Evolutionary conservation across 306 rosid genomes (phyloP), one percentile per base, ranked within the genome.

Genomic region (Senna siamea): DNA sequence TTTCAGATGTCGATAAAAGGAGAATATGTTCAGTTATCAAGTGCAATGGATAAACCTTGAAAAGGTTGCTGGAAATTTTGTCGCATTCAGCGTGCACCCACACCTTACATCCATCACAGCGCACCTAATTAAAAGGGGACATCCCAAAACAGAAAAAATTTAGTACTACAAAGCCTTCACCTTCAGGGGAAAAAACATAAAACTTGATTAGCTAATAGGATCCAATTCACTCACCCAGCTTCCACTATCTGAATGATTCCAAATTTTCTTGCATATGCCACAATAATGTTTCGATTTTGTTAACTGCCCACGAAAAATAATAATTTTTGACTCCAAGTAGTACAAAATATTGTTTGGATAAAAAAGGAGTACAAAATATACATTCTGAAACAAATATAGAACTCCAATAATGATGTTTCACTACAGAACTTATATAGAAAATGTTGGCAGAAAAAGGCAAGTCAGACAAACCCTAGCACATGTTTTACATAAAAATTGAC

Each of bases 41-140:
- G 64, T 41, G 63, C 41, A 56, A 52, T 4, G 52, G 73, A 80
- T 65, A 81, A 61, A 95, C 99, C 99, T 92, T 92, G 70, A 90
- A 90, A 61, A 66, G 89, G 73, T 86, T 87, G 79, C 88, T 86
- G 75, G 95, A 86, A 86, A 92, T 90, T 83, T 87, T 87, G 89
- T 90, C 99, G 9, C 99, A 95, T 79, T 87, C 99, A 1, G 98
- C 97, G 9, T 95, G 99, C 81, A 95, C 99, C 99, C 99, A 95
- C 57, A 92, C 98, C 80, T 89, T 92, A 81, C 99, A 95, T 76
- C 99, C 98, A 76, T 95, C 99, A 78, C 99, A 95, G 15, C 98
- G 99, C 51, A 95, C 99, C 99, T 95, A 75, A 81, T 75, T 80
- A 74, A 53, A 60, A 72, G 72, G 79, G 52, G 56, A 37, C 58